Evolutionary conservation across 2,329 filamentous ascomycete species (phyloP), one percentile per base, ranked within the genome.

Genomic region (Cadophora malorum): DNA sequence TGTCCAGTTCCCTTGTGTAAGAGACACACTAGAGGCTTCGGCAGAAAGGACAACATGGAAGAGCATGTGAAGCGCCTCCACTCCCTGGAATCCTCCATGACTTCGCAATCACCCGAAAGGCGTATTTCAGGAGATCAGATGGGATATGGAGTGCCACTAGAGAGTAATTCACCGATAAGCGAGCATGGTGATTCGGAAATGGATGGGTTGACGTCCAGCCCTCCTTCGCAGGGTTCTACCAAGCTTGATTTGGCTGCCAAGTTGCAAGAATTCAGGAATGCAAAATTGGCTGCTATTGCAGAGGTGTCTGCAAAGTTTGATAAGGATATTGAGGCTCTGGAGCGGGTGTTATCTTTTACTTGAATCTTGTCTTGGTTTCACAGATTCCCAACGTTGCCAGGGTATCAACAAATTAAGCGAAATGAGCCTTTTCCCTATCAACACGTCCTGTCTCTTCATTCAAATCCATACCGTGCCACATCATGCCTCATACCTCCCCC

Each of bases 311-410:
- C 56, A 12, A 67, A 61, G 35, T 66, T 66, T 52, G 65, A 71
- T 38, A 66, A 61, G 12, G 69, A 71, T 31, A 69, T 71, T 14
- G 65, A 50, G 6, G 69, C 69, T 38, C 38, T 69, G 65, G 67
- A 69, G 52, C 59, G 65, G 25, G 65, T 71, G 6, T 23, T 71
- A n/a, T 64, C 67, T 49, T 59, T 67, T 21, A 60, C 35, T 3
- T 59, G 45, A 49, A 21, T 49, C 45, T 21, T 49, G n/a, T 49
- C n/a, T 6, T 45, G 2, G 2, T 6, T 19, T 19, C 19, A 7
- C 4, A 53, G 21, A 7, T 14, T 23, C 16, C 23, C 12, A 16
- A 16, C 14, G 7, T 28, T n/a, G 16, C n/a, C 25, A n/a, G 14
- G 3, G 12, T 33, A 14, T 55, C 25, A 55, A 55, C 28, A n/a